phyloP scores from a whole-genome alignment of 148 eudicot genomes.

The Rheum nobile region DNA sequence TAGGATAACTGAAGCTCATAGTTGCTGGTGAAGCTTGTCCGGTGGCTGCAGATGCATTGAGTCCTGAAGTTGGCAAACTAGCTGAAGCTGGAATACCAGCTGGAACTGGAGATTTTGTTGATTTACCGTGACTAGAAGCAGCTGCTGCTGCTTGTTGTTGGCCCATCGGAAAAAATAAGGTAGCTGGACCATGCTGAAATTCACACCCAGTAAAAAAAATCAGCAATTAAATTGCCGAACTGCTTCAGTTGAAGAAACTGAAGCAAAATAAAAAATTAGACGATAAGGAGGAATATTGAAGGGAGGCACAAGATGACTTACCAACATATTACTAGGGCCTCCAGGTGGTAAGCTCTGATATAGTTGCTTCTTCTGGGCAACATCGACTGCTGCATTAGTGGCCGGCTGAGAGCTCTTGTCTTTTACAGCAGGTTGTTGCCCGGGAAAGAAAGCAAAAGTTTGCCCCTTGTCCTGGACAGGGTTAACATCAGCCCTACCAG shows the following conservation, averaged over 20 bases:
- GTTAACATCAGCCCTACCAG: constrained; percentile 29
- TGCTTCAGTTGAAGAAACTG: not conserved
- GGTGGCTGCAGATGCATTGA: constrained; percentile 25
- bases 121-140: constrained; percentile 25
- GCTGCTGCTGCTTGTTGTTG: constrained; percentile 66
- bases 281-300: not conserved
- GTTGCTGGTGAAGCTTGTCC: constrained; percentile 33
- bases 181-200: constrained; percentile 56
- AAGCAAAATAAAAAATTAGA: not conserved
- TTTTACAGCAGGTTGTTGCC: constrained; percentile 41
- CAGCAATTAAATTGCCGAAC: not conserved
- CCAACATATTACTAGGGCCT: constrained; percentile 55
- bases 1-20: constrained; percentile 77
- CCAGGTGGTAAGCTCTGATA: constrained; percentile 74
- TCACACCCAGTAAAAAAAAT: not conserved
- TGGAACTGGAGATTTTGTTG: constrained; percentile 31
- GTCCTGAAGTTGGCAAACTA: constrained; percentile 24
- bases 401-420: constrained; percentile 43
- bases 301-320: constrained; percentile 16
- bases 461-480: constrained; percentile 56
- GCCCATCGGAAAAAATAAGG: constrained; percentile 80
- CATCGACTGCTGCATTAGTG: constrained; percentile 28
- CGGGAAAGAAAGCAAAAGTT: constrained; percentile 40
- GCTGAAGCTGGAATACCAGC: constrained; percentile 25
- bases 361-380: constrained; percentile 67